Evolutionary conservation across 441 rosid genomes (phyloP), one percentile per base, ranked within the genome.

Genomic region (Populus tomentosa): DNA sequence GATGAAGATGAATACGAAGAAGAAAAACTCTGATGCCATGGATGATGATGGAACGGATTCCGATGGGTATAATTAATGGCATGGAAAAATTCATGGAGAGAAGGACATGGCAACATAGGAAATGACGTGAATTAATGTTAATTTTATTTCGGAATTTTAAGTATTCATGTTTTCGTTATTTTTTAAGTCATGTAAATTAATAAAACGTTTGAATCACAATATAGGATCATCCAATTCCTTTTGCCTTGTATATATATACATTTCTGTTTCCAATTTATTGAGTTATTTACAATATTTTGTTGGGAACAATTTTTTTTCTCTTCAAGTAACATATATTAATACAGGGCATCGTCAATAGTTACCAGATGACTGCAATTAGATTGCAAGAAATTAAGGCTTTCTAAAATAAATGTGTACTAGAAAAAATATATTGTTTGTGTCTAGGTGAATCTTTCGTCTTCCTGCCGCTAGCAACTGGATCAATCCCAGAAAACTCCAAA

Each of bases 1-100:
- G 28, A 50, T 13, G 75, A 71, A 5, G 76, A 67, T 9, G 63
- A 61, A 10, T 75, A 78, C 14, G 84, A 81, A 36, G 78, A 38
- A 40, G 3, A 40, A 40, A 40, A 9, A 82, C 1, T 69, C 62
- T 3, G 56, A 73, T 0, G 42, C 0, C n/a, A 16, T 53, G 61
- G 61, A 53, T 18, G 78, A 71, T 5, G 24, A 64, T 21, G 80
- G 66, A 7, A 26, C 21, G 30, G 76, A 77, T 66, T 69, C 9
- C n/a, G 83, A 81, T 30, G 81, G 64, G 26, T 77, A 32, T 10
- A 40, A 2, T 40, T 53, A 1, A 53, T 36, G 81, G 33, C 24
- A 65, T 16, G 32, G 82, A 74, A 62, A 61, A 67, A 64, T 76
- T 71, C 67, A 63, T 70, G 13, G 8, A 32, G 18, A 75, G 69